Base-by-base conservation (phyloP, 2,329 filamentous ascomycete species). In the Corynespora cassiicola region DNA sequence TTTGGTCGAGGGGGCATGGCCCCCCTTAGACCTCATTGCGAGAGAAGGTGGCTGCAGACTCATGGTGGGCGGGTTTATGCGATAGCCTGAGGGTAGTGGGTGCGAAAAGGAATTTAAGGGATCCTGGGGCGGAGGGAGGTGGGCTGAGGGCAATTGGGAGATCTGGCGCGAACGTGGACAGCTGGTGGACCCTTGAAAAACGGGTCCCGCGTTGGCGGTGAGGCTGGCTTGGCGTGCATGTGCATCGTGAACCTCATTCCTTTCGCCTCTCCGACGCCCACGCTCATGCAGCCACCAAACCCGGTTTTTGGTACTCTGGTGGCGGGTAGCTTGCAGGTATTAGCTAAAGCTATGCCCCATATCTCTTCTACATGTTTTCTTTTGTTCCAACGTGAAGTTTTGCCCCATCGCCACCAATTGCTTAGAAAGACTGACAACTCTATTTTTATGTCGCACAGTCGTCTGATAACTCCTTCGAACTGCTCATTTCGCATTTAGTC, bases 1-100 rank as follows among this genome's bases (percentile, higher is more conserved):
- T 76, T 96, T 97, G 68, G 91, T 96, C 52, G 85, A 80, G 50
- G 61, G 60, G 22, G 57, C 55, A 24, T 56, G 49, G 17, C 56
- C 56, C 27, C 63, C 59, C 52, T 65, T 67, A 45, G 64, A 53
- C 49, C 65, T 54, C 46, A 59, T 36, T 32, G 62, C 54, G 41
- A 68, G 63, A 15, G 63, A 66, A 19, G 63, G 65, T 12, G 60
- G 64, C 36, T 68, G 65, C 21, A 67, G 56, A 51, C 65, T 67
- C 63, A 67, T 68, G 24, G 24, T 29, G 15, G 7, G 14, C 28
- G 18, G 24, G 11, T 27, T 45, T 17, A 32, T 33, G 25, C 7
- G 26, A 34, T 40, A 39, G 36, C 29, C 7, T 3, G 22, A 24
- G 22, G 22, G n/a, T n/a, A n/a, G 22, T 7, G 8, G 18, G 12